Conservation (phyloP, 352 stramenopile species). For the Globisporangium solare region DNA sequence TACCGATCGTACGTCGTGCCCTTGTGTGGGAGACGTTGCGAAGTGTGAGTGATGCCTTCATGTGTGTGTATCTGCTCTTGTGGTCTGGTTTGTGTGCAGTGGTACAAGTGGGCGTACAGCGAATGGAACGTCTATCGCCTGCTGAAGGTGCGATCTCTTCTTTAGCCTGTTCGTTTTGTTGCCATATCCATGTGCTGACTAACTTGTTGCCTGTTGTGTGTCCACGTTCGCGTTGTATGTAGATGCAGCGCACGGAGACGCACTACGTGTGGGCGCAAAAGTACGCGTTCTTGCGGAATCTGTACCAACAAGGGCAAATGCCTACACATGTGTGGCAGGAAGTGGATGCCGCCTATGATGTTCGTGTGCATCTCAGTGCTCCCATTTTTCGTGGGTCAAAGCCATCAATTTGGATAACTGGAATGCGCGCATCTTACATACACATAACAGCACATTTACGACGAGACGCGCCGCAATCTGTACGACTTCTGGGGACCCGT, state of each 20-base stretch:
- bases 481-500: constrained; percentile 67
- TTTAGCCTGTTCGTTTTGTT: constrained; percentile 9
- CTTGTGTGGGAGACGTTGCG: neutral
- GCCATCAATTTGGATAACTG: too few relatives aligned
- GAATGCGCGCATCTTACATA: neutral
- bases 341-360: constrained; percentile 63
- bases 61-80: constrained; percentile 1
- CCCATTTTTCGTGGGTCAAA: too few relatives aligned
- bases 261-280: constrained; percentile 56
- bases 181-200: neutral
- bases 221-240: neutral
- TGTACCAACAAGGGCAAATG: constrained; percentile 48
- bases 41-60: neutral
- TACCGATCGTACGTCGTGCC: constrained; percentile 26
- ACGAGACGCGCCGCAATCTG: constrained; percentile 37
- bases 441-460: constrained; percentile 46
- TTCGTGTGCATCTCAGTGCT: constrained; percentile 16
- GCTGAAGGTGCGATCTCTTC: constrained; percentile 13
- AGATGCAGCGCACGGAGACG: constrained; percentile 54
- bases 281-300: constrained; percentile 50
- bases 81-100: constrained; percentile 9
- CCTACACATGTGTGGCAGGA: constrained; percentile 37
- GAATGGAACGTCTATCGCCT: constrained; percentile 22
- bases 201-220: neutral
- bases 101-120: constrained; percentile 17